Conservation (phyloP, 169 alveolate species). For the Plasmodium gallinaceum region DNA sequence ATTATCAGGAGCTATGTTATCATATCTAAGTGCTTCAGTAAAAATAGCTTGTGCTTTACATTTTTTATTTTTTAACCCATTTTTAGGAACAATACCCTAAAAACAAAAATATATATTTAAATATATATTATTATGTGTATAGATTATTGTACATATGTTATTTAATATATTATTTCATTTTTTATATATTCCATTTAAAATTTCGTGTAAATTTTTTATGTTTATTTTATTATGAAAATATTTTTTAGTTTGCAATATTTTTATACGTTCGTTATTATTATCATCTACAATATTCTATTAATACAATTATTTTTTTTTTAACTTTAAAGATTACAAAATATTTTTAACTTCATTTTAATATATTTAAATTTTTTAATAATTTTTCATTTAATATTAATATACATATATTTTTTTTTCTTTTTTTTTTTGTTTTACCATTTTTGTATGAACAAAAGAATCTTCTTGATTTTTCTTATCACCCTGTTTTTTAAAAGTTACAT, state of each 20-base stretch:
- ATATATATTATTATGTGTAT: background rate
- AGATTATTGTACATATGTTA: too few species aligned
- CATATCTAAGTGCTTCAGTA: conserved; percentile 52
- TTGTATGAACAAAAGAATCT: conserved; percentile 68
- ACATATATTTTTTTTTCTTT: background rate
- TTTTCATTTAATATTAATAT: too few species aligned
- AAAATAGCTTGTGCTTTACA: conserved; percentile 55
- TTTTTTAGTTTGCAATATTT: too few species aligned
- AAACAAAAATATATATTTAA: background rate
- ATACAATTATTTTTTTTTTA: too few species aligned
- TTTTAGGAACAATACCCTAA: conserved; percentile 74
- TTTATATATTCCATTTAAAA: too few species aligned
- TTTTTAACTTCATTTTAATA: too few species aligned
- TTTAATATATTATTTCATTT: too few species aligned
- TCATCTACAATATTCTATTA: background rate
- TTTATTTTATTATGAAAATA: too few species aligned
- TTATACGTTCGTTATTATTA: background rate
- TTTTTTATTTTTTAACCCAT: conserved; percentile 27
- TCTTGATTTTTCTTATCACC: conserved; percentile 34
- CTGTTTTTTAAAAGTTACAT: conserved; percentile 50
- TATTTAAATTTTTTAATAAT: too few species aligned
- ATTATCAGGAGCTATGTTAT: conserved; percentile 74
- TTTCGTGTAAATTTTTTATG: too few species aligned
- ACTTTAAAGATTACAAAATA: too few species aligned
- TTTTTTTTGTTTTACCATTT: conserved; percentile 40